A percentile compares a stretch with the other conserved stretches of the same genome.
These are phyloP conservation scores for Metschnikowia lunata DNA, from an alignment of 805 yeast genomes.

Conservation along the genomic window DNA sequence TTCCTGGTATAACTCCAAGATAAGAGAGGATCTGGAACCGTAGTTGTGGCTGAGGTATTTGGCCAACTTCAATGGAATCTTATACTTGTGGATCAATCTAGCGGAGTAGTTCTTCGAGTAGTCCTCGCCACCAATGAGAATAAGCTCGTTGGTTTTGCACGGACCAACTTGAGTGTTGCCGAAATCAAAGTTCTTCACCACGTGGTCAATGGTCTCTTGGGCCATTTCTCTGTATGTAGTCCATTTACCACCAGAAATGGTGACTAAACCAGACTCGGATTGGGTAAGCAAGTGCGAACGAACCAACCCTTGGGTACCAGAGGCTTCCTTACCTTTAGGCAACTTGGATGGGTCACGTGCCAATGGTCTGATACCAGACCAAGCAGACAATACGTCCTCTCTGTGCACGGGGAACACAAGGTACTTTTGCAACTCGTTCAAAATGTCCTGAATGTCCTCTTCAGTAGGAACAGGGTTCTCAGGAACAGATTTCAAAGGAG, in stretches of 20 bases:
- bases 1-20: conserved; percentile 52
- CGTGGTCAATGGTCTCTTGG: conserved; percentile 80
- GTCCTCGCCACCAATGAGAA: conserved; percentile 76
- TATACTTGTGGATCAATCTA: conserved; percentile 74
- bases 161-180: conserved; percentile 31
- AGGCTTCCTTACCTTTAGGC: conserved; percentile 40
- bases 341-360: conserved; percentile 71
- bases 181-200: conserved; percentile 47
- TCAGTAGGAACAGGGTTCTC: conserved; percentile 81
- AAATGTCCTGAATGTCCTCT: conserved; percentile 81
- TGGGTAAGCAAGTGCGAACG: conserved; percentile 80
- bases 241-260: conserved; percentile 98
- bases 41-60: conserved; percentile 80
- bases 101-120: conserved; percentile 72
- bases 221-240: conserved; percentile 98
- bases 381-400: conserved; percentile 88
- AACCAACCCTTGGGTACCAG: conserved; percentile 80
- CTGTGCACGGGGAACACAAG: conserved; percentile 83
- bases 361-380: conserved; percentile 96
- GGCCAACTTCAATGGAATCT: conserved; percentile 69
- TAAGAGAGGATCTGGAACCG: conserved; percentile 83
- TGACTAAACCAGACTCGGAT: conserved; percentile 71
- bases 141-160: conserved; percentile 50
- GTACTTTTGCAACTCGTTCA: conserved; percentile 84
- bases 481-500: conserved; percentile 68